phyloP scores from a whole-genome alignment of 257 asterid species.

The Linaria vulgaris region DNA sequence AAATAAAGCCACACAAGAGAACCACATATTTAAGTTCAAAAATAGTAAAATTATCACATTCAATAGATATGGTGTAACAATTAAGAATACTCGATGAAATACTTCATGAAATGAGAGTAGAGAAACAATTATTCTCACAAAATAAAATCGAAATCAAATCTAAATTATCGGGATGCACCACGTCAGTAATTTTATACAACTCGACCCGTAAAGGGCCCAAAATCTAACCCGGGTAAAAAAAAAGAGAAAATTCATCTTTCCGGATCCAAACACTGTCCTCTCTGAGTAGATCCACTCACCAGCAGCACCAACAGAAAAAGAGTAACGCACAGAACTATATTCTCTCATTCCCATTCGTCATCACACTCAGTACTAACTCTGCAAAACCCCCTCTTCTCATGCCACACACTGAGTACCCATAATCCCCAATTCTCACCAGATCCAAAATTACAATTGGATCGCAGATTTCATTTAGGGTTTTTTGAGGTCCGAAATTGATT shows the following conservation, averaged over 20 bases:
- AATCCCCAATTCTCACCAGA: constrained; percentile 19
- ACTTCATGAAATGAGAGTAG: too few relatives aligned
- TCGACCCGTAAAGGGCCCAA: too few relatives aligned
- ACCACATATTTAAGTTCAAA: too few relatives aligned
- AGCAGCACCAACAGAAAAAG: background rate
- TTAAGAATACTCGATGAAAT: too few relatives aligned
- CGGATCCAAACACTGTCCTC: constrained; percentile 21
- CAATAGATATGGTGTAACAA: too few relatives aligned
- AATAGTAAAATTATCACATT: too few relatives aligned
- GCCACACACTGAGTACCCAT: background rate
- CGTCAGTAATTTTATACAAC: too few relatives aligned
- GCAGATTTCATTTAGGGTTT: constrained; percentile 24
- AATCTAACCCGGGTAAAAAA: background rate
- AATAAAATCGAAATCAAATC: too few relatives aligned
- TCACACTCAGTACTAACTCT: too few relatives aligned
- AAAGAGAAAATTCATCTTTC: background rate
- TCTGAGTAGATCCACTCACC: constrained; percentile 27
- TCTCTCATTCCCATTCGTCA: background rate
- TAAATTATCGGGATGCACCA: too few relatives aligned
- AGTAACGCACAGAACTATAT: background rate
- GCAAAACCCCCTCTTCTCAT: background rate
- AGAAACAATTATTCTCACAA: too few relatives aligned
- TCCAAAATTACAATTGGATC: constrained; percentile 26
- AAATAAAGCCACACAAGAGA: too few relatives aligned
- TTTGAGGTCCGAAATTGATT: constrained; percentile 24